phyloP scores from a whole-genome alignment of 2,329 filamentous ascomycete genomes.

The Ophiosphaerella herpotricha region DNA sequence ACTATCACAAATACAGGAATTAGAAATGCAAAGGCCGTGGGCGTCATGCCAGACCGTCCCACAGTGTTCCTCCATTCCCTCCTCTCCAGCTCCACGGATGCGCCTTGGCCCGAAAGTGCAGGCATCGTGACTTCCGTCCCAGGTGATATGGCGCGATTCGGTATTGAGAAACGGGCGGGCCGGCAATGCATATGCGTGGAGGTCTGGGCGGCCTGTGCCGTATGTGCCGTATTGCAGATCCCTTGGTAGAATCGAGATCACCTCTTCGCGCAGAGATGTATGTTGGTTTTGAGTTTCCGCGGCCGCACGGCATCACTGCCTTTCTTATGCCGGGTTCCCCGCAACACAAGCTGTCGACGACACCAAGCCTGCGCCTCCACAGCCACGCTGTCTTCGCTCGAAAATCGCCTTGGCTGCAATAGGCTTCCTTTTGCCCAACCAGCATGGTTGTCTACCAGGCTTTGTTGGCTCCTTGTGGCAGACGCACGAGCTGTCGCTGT shows the following conservation, averaged over 20 bases:
- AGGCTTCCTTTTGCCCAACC: not conserved
- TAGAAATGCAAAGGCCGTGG: slow-evolving; percentile 35
- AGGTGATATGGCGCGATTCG: no score
- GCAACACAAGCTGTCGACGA: slow-evolving; percentile 12
- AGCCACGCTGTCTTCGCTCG: slow-evolving; percentile 9
- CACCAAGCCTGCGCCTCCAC: slow-evolving; percentile 16
- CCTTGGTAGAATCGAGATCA: no score
- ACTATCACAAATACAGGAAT: slow-evolving; percentile 36
- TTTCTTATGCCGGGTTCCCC: slow-evolving; percentile 1
- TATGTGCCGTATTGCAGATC: no score
- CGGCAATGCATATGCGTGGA: no score
- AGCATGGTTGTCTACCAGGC: not conserved
- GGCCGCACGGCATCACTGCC: not conserved
- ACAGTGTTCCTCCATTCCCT: slow-evolving; percentile 23
- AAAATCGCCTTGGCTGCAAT: not conserved
- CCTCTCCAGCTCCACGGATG: slow-evolving; percentile 5
- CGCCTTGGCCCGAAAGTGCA: slow-evolving; percentile 8
- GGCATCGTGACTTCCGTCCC: slow-evolving; percentile 9
- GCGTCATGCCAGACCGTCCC: slow-evolving; percentile 27
- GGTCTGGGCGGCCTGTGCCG: no score
- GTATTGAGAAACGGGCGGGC: no score
- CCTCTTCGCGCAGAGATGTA: not conserved
- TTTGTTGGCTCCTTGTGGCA: not conserved
- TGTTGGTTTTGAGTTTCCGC: not conserved
- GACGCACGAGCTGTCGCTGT: not conserved